phyloP scores from a whole-genome alignment of 2,329 filamentous ascomycete species.

The Arthrobotrys sphaeroides region DNA sequence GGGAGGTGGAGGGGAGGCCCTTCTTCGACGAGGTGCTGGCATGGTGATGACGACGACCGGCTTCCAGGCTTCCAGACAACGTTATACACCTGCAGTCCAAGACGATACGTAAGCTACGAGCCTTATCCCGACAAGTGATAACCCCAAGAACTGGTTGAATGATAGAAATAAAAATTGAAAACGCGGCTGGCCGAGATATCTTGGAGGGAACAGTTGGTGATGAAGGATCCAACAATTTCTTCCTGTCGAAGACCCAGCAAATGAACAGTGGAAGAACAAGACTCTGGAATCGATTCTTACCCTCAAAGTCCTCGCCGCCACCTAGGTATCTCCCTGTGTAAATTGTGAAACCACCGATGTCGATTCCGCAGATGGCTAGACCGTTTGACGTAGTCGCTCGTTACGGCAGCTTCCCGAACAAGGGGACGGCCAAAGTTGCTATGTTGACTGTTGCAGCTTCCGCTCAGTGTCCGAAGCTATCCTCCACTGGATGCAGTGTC shows the following conservation, averaged over 20 bases:
- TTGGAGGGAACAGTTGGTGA: neutral
- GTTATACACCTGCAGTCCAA: neutral
- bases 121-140: neutral
- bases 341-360: constrained; percentile 24
- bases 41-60: constrained; percentile 1
- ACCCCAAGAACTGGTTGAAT: neutral
- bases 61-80: neutral
- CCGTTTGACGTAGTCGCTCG: constrained; percentile 12
- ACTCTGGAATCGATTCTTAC: neutral
- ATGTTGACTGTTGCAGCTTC: constrained; percentile 11
- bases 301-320: neutral
- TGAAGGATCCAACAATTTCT: neutral
- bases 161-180: neutral
- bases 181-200: neutral
- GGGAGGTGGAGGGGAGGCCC: constrained; percentile 44
- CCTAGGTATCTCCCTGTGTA: constrained; percentile 12
- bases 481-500: constrained; percentile 10
- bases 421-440: constrained; percentile 2
- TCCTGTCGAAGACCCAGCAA: neutral
- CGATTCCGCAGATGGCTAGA: constrained; percentile 15
- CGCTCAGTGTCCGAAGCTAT: constrained; percentile 31
- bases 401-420: constrained; percentile 36
- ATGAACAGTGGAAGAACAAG: neutral
- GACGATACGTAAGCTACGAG: neutral
- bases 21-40: constrained; percentile 38